Conservation (phyloP, 1,284 basidiomycete species). For the Sanguinoderma infundibulare region DNA sequence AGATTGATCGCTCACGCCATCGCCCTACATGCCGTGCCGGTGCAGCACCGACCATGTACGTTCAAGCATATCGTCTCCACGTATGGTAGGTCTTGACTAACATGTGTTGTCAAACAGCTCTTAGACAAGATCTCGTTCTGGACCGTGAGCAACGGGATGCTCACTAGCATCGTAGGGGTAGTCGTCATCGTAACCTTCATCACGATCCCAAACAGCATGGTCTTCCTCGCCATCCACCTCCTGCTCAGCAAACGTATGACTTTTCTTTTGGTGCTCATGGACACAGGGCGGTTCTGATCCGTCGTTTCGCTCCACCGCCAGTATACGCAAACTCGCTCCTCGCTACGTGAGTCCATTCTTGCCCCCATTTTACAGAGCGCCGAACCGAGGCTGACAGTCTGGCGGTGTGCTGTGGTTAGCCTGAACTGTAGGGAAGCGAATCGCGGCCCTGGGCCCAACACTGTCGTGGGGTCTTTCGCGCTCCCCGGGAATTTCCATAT, state of each 20-base stretch:
- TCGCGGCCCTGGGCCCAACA: too few species aligned
- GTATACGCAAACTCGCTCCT: constrained; percentile 7
- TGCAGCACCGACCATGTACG: constrained; percentile 3
- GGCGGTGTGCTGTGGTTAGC: too few species aligned
- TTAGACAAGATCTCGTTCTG: constrained; percentile 2
- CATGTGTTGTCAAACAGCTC: neutral
- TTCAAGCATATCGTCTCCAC: neutral
- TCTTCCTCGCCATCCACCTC: constrained; percentile 4
- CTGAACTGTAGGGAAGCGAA: too few species aligned
- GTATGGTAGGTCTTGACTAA: neutral
- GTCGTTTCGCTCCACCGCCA: too few species aligned
- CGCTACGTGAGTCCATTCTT: neutral
- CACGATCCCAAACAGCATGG: constrained; percentile 5
- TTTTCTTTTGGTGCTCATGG: neutral
- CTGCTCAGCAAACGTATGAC: constrained; percentile 4
- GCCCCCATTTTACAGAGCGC: too few species aligned
- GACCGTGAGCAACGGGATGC: constrained; percentile 4
- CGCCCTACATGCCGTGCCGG: neutral
- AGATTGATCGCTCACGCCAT: neutral
- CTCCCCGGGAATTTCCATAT: too few species aligned
- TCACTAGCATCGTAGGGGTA: constrained; percentile 2
- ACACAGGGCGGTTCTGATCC: too few species aligned
- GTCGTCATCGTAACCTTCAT: constrained; percentile 2
- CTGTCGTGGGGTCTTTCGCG: too few species aligned
- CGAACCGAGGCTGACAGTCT: too few species aligned